Evolutionary conservation across 2,329 filamentous ascomycete species (phyloP).

Genomic region (Anisogramma anomala): DNA sequence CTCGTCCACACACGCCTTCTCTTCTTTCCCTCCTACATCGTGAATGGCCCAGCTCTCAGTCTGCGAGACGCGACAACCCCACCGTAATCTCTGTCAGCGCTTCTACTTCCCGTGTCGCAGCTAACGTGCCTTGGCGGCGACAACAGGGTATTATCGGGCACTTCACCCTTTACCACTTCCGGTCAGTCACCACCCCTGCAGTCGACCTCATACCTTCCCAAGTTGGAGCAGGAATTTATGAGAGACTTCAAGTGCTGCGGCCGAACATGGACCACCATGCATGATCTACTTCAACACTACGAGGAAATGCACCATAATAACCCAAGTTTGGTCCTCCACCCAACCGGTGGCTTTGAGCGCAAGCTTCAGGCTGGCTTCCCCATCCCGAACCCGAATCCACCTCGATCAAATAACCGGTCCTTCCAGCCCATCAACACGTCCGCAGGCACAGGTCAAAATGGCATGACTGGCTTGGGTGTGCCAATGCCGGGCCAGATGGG

Average conservation of each 20-base stretch:
- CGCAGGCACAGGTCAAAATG: constrained; percentile 8
- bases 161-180: constrained; percentile 73
- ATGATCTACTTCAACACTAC: constrained; percentile 92
- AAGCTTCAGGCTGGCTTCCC: constrained; percentile 7
- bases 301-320: constrained; percentile 78
- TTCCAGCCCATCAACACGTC: constrained; percentile 11
- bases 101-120: constrained; percentile 8
- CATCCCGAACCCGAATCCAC: constrained; percentile 9
- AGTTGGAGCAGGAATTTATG: constrained; percentile 96
- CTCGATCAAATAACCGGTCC: constrained; percentile 8
- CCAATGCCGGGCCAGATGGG: constrained; percentile 19
- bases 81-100: constrained; percentile 3
- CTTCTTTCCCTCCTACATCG: constrained; percentile 7
- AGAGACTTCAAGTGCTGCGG: constrained; percentile 94
- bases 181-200: constrained; percentile 84
- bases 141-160: constrained; percentile 84
- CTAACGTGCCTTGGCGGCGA: constrained; percentile 22
- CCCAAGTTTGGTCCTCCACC: constrained; percentile 31
- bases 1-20: constrained; percentile 14
- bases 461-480: constrained; percentile 13
- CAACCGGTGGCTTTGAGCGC: background rate
- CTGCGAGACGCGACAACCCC: constrained; percentile 1
- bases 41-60: constrained; percentile 14
- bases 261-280: constrained; percentile 75
- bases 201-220: constrained; percentile 91